phyloP scores from a whole-genome alignment of 257 asterid species.

The Nicotiana undulata region DNA sequence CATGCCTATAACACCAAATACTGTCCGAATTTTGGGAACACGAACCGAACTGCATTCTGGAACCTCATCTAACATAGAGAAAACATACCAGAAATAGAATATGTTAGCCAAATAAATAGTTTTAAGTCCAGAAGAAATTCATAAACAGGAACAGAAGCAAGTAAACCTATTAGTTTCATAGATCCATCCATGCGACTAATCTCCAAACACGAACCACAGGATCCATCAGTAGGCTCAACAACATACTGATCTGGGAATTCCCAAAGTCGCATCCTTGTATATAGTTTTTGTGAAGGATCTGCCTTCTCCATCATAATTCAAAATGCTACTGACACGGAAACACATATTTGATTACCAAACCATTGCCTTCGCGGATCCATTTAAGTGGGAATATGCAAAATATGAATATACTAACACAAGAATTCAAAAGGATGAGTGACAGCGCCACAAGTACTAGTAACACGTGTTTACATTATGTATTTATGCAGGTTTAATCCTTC shows the following conservation, averaged over 20 bases:
- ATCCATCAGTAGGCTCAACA: slow-evolving; percentile 83
- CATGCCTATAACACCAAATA: slow-evolving; percentile 80
- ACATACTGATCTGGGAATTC: slow-evolving; percentile 80
- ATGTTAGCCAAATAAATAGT: not conserved
- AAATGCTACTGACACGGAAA: slow-evolving; percentile 8
- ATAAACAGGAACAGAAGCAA: not conserved
- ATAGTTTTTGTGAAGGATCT: slow-evolving; percentile 60
- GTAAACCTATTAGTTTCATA: slow-evolving; percentile 45
- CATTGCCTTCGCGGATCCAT: not conserved
- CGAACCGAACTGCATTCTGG: slow-evolving; percentile 46
- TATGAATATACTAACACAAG: not conserved
- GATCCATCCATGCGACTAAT: slow-evolving; percentile 65
- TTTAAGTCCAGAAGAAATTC: not conserved
- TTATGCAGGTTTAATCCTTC: not conserved
- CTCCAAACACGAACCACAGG: slow-evolving; percentile 52
- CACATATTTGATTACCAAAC: not conserved
- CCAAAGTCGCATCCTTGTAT: slow-evolving; percentile 79
- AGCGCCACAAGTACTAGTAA: not conserved
- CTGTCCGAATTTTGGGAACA: slow-evolving; percentile 56
- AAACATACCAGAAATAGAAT: not conserved
- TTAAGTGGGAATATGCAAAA: not conserved
- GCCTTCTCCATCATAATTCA: slow-evolving; percentile 74
- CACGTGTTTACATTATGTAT: too few relatives aligned
- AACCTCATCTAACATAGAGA: slow-evolving; percentile 43
- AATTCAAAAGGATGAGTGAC: not conserved